These are phyloP conservation scores for Xylaria nigripes DNA, from an alignment of 495 filamentous ascomycete genomes.

Conservation along the genomic window DNA sequence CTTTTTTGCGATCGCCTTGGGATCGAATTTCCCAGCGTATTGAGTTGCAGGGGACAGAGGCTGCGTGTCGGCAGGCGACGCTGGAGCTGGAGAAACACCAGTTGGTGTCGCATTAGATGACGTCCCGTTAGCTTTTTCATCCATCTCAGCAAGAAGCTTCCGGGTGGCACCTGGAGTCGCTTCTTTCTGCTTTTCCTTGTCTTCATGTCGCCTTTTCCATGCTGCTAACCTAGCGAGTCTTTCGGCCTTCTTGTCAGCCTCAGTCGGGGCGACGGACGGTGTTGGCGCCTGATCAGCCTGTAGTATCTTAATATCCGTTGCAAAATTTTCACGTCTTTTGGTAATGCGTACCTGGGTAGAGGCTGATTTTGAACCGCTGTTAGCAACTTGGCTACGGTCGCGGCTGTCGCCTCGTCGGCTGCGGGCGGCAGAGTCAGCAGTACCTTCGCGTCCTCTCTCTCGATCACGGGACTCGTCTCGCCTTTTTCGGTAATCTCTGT, in stretches of 20 bases:
- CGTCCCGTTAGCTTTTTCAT: constrained; percentile 56
- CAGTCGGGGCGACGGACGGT: constrained; percentile 49
- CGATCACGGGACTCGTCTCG: constrained; percentile 75
- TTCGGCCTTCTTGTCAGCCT: constrained; percentile 79
- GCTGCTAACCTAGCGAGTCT: constrained; percentile 76
- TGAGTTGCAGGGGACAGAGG: constrained; percentile 40
- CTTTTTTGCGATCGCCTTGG: constrained; percentile 75
- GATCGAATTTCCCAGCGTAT: constrained; percentile 80
- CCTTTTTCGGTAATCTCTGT: constrained; percentile 61
- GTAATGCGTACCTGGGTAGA: constrained; percentile 43
- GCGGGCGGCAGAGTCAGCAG: constrained; percentile 65
- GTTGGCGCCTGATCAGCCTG: constrained; percentile 44
- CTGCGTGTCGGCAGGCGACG: constrained; percentile 30
- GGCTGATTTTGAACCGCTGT: constrained; percentile 37
- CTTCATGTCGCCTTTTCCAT: constrained; percentile 85
- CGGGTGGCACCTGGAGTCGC: constrained; percentile 53
- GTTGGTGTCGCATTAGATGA: constrained; percentile 48
- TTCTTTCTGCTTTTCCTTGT: constrained; percentile 71
- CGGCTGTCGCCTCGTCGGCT: constrained; percentile 60
- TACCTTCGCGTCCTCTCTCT: constrained; percentile 60
- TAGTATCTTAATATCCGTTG: background rate
- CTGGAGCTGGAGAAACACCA: constrained; percentile 46
- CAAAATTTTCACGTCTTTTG: constrained; percentile 11
- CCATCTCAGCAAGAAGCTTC: constrained; percentile 66
- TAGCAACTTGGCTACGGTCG: constrained; percentile 41